phyloP scores from a whole-genome alignment of 176 grass and related monocot genomes.

The Avena eriantha region DNA sequence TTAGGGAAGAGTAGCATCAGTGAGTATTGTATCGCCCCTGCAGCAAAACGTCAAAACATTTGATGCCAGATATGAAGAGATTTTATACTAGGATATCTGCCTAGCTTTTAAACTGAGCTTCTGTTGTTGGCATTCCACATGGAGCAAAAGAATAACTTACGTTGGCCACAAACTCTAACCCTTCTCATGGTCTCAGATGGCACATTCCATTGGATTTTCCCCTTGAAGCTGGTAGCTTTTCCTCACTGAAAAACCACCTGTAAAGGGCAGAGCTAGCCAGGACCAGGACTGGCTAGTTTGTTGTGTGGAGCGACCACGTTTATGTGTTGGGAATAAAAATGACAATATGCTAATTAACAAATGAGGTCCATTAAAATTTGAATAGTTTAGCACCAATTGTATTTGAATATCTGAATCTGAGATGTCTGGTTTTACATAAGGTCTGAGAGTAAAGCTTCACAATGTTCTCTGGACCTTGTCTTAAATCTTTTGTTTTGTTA shows the following conservation, averaged over 20 bases:
- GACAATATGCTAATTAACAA: background rate
- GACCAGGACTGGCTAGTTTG: background rate
- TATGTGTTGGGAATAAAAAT: background rate
- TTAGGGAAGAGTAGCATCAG: background rate
- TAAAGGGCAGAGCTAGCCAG: background rate
- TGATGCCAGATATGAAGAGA: slow-evolving; percentile 32
- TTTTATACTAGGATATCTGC: background rate
- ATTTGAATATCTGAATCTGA: background rate
- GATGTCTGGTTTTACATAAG: background rate
- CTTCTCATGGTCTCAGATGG: slow-evolving; percentile 32
- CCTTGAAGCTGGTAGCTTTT: slow-evolving; percentile 17
- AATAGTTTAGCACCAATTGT: background rate
- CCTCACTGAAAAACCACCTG: background rate
- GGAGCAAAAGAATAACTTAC: slow-evolving; percentile 8
- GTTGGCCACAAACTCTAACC: background rate
- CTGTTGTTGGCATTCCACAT: slow-evolving; percentile 39
- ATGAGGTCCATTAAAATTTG: no score
- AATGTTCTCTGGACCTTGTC: background rate
- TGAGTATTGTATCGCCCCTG: no score
- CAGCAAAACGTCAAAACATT: background rate
- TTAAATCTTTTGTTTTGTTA: background rate
- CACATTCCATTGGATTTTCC: slow-evolving; percentile 58
- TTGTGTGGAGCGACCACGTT: background rate
- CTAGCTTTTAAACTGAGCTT: background rate
- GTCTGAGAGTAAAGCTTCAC: background rate